A percentile compares a stretch with the other conserved stretches of the same genome.
phyloP scores from a whole-genome alignment of 371 early-diverging fungal genomes.

The Mortierella sp. region DNA sequence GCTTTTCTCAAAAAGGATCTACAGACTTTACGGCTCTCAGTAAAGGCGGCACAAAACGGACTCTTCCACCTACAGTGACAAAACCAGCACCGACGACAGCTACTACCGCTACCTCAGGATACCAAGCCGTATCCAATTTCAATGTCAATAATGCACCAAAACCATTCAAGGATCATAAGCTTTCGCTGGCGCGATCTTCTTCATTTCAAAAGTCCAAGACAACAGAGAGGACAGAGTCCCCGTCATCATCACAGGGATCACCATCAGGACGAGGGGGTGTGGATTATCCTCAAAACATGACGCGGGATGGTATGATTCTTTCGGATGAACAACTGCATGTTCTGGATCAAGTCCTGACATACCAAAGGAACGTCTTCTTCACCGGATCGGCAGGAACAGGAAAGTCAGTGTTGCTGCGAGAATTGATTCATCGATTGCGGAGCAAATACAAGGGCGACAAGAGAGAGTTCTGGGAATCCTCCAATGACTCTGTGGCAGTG shows the following conservation, averaged over 20 bases:
- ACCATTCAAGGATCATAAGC: background rate
- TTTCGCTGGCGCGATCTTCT: background rate
- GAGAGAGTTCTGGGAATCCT: slow-evolving; percentile 13
- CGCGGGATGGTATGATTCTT: slow-evolving; percentile 46
- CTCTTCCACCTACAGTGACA: no score
- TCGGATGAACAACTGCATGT: slow-evolving; percentile 70
- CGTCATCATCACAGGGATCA: background rate
- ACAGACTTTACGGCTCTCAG: slow-evolving; percentile 26
- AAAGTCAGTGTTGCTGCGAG: slow-evolving; percentile 56
- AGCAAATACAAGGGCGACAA: slow-evolving; percentile 8
- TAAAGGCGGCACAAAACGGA: slow-evolving; percentile 5
- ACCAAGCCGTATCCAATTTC: slow-evolving; percentile 1
- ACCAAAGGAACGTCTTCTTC: slow-evolving; percentile 63
- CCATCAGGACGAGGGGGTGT: background rate
- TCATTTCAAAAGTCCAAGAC: background rate
- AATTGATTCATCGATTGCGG: slow-evolving; percentile 46
- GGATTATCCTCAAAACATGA: slow-evolving; percentile 1
- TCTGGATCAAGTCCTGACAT: slow-evolving; percentile 59
- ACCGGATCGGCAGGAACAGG: slow-evolving; percentile 62
- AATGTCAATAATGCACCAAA: background rate
- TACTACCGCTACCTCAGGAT: slow-evolving; percentile 18
- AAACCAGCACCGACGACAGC: slow-evolving; percentile 13
- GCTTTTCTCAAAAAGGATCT: no score
- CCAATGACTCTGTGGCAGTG: slow-evolving; percentile 52
- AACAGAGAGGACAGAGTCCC: background rate